phyloP scores from a whole-genome alignment of 2,329 filamentous ascomycete genomes.

The Stachybotrys elegans region DNA sequence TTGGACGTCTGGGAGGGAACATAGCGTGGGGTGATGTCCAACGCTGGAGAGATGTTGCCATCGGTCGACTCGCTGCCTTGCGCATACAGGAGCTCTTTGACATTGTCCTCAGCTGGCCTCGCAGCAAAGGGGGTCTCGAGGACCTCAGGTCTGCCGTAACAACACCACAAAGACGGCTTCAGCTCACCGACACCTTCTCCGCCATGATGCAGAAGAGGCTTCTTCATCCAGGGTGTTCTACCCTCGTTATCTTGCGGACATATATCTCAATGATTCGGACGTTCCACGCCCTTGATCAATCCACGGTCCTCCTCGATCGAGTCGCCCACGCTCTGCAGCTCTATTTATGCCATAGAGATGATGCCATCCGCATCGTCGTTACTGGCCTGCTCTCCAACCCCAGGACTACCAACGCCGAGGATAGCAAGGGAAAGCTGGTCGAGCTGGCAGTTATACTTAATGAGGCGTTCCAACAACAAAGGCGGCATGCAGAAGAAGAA shows the following conservation, averaged over 20 bases:
- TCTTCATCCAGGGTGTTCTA: conserved; percentile 71
- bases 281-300: conserved; percentile 70
- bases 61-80: conserved; percentile 62
- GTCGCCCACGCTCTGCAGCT: conserved; percentile 68
- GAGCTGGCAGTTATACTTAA: conserved; percentile 65
- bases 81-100: conserved; percentile 72
- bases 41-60: conserved; percentile 66
- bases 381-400: conserved; percentile 64
- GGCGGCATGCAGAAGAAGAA: conserved; percentile 53
- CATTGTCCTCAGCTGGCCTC: conserved; percentile 71
- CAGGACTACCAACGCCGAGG: conserved; percentile 43
- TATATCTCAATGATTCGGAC: conserved; percentile 77
- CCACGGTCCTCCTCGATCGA: conserved; percentile 70
- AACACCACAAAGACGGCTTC: conserved; percentile 60
- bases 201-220: conserved; percentile 60
- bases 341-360: conserved; percentile 73
- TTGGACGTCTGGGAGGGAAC: conserved; percentile 39
- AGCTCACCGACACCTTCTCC: conserved; percentile 67
- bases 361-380: conserved; percentile 74
- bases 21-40: conserved; percentile 54
- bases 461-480: conserved; percentile 51
- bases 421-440: conserved; percentile 47
- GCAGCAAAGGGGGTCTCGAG: conserved; percentile 64
- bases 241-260: conserved; percentile 67
- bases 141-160: conserved; percentile 69